A percentile compares a stretch with the other conserved stretches of the same genome.
phyloP scores from a whole-genome alignment of 805 yeast genomes.

The Metschnikowia cerradonensis region DNA sequence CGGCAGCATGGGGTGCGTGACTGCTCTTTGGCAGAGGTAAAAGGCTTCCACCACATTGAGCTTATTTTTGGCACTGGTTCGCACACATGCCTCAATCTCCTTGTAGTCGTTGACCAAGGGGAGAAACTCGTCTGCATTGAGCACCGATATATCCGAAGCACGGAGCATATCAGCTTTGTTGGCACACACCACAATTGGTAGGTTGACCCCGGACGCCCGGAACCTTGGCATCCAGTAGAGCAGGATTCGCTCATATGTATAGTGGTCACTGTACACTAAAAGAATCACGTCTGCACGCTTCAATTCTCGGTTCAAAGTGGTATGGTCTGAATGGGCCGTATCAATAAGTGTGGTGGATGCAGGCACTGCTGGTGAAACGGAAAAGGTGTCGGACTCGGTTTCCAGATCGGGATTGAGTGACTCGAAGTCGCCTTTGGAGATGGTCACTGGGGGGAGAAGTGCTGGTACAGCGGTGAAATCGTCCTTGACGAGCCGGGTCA shows the following conservation, averaged over 20 bases:
- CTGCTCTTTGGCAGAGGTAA: slow-evolving; percentile 89
- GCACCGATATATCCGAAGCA: slow-evolving; percentile 37
- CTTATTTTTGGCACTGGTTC: slow-evolving; percentile 81
- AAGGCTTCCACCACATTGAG: slow-evolving; percentile 88
- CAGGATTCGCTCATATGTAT: slow-evolving; percentile 87
- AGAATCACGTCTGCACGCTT: slow-evolving; percentile 86
- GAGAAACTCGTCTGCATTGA: slow-evolving; percentile 70
- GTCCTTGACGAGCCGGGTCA: slow-evolving; percentile 79
- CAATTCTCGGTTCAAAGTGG: slow-evolving; percentile 62
- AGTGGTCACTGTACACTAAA: slow-evolving; percentile 92
- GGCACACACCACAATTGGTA: slow-evolving; percentile 89
- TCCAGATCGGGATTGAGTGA: slow-evolving; percentile 21
- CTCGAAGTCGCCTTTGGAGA: slow-evolving; percentile 63
- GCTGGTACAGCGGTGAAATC: slow-evolving; percentile 72
- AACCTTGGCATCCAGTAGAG: slow-evolving; percentile 93
- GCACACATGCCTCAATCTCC: slow-evolving; percentile 87
- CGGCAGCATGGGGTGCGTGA: slow-evolving; percentile 90
- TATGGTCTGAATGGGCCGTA: slow-evolving; percentile 66
- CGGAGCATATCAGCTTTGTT: slow-evolving; percentile 62
- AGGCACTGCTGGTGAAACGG: slow-evolving; percentile 31
- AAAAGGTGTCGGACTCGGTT: slow-evolving; percentile 4
- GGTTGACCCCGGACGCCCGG: slow-evolving; percentile 86
- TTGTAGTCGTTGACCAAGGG: slow-evolving; percentile 87
- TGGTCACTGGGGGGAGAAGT: slow-evolving; percentile 77
- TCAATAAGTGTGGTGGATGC: slow-evolving; percentile 70